phyloP scores from a whole-genome alignment of 2,329 filamentous ascomycete species.

The Intubia oerlemansii region DNA sequence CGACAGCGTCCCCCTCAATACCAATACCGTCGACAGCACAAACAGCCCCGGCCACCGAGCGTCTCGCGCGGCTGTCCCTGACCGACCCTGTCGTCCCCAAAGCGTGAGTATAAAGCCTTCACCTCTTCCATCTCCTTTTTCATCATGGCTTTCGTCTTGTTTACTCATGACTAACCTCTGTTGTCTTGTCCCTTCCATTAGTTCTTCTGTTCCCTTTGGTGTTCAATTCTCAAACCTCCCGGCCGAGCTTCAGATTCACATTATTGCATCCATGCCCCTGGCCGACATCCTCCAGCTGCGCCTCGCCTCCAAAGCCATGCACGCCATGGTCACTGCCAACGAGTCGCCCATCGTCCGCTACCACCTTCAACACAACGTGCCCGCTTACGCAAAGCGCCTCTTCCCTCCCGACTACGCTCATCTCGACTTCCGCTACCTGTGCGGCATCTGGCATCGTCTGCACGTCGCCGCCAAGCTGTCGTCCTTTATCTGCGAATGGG shows the following conservation, averaged over 20 bases:
- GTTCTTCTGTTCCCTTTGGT: too few species aligned
- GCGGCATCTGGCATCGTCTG: conserved; percentile 42
- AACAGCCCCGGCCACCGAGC: too few species aligned
- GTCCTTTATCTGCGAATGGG: conserved; percentile 39
- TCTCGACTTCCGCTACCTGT: conserved; percentile 37
- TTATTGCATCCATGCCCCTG: conserved; percentile 36
- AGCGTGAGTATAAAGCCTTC: too few species aligned
- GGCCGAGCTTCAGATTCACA: conserved; percentile 40
- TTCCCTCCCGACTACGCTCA: conserved; percentile 30
- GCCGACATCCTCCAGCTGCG: conserved; percentile 38
- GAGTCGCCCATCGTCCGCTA: conserved; percentile 39
- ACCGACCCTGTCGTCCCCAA: too few species aligned
- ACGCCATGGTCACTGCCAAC: conserved; percentile 35
- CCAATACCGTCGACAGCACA: too few species aligned
- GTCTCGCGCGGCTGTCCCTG: too few species aligned
- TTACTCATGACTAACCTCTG: too few species aligned
- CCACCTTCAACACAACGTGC: conserved; percentile 36
- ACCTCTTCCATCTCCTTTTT: too few species aligned
- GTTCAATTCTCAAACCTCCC: conserved; percentile 36
- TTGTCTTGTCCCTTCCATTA: too few species aligned
- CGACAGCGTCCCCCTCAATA: too few species aligned
- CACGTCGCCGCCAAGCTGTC: conserved; percentile 43
- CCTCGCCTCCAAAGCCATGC: conserved; percentile 35
- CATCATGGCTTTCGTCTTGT: too few species aligned
- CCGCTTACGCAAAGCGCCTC: conserved; percentile 35